Evolutionary conservation across 2,329 filamentous ascomycete genomes (phyloP).

Genomic region (Fusarium phyllophilum): DNA sequence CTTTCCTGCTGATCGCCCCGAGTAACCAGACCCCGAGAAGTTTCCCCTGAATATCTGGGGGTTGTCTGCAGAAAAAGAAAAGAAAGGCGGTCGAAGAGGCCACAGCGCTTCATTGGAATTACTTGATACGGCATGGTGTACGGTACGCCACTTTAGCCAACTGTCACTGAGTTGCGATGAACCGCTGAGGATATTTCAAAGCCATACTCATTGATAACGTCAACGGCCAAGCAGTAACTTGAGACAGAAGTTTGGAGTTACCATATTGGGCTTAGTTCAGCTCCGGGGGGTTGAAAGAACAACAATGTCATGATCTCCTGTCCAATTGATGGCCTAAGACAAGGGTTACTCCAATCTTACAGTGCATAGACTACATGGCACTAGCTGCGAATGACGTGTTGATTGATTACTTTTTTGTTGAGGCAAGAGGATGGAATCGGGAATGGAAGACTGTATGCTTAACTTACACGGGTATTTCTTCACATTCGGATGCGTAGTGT

Average conservation of each 20-base stretch:
- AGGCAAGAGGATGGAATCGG: rapidly evolving
- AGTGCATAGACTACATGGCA: background rate
- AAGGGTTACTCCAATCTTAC: background rate
- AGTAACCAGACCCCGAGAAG: background rate
- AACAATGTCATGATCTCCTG: background rate
- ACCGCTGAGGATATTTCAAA: background rate
- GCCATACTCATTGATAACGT: background rate
- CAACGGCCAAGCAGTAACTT: background rate
- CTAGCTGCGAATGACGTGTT: background rate
- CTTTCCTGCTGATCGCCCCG: background rate
- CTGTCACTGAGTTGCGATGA: background rate
- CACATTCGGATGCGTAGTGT: background rate
- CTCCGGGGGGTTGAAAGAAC: background rate
- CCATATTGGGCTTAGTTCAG: background rate
- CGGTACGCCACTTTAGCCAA: background rate
- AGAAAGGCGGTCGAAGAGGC: background rate
- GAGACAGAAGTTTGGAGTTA: background rate
- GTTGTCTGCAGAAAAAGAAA: background rate
- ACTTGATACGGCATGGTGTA: background rate
- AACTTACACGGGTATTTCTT: background rate
- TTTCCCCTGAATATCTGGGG: background rate
- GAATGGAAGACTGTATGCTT: rapidly evolving
- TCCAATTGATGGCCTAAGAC: background rate
- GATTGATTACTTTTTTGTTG: background rate
- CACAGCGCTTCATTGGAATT: background rate